Evolutionary conservation across 371 early-diverging fungal genomes (phyloP), one percentile per base, ranked within the genome.

Genomic region (Basidiobolus meristosporus): DNA sequence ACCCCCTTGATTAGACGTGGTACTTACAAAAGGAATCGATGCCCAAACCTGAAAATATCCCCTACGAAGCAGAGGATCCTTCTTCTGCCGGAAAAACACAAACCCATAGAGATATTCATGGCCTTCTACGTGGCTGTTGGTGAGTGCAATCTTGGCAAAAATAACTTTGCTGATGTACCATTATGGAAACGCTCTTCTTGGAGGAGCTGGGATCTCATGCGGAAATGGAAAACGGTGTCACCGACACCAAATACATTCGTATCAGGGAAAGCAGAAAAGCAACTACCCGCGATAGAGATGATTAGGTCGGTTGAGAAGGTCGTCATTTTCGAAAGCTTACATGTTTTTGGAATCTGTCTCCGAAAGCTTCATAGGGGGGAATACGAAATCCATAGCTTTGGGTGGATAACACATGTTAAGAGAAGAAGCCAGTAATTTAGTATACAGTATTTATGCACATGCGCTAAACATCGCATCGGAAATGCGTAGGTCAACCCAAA

Each of bases 201-300:
- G n/a, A n/a, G n/a, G n/a, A n/a, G n/a, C n/a, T n/a, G n/a, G n/a
- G n/a, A n/a, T n/a, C 89, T 70, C 32, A 90, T 72, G 35, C 91
- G 76, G 52, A 91, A 88, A 36, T 77, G 76, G 57, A 82, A 91
- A 10, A 79, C 72, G 40, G 77, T 80, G 62, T 95, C 92, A 39
- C 90, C 90, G n/a, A 77, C 64, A 55, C 85, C 87, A 44, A 80
- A 73, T 12, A 79, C 75, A 43, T 90, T 86, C 14, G 90, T 86
- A 66, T 95, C 96, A 1, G 96, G 96, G 56, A 95, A 90, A 3
- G 91, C 82, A 7, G 90, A 83, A 63, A 90, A 95, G 51, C 85
- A 74, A 32, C 85, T 84, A 48, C 7, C 18, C 7, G 17, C 7
- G 15, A 12, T 2, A 29, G 0, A n/a, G n/a, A n/a, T n/a, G n/a